Percentiles rank a stretch among this genome's conserved stretches.
Evolutionary conservation across 176 grass and related monocot genomes (phyloP).

Genomic region (Canna indica): DNA sequence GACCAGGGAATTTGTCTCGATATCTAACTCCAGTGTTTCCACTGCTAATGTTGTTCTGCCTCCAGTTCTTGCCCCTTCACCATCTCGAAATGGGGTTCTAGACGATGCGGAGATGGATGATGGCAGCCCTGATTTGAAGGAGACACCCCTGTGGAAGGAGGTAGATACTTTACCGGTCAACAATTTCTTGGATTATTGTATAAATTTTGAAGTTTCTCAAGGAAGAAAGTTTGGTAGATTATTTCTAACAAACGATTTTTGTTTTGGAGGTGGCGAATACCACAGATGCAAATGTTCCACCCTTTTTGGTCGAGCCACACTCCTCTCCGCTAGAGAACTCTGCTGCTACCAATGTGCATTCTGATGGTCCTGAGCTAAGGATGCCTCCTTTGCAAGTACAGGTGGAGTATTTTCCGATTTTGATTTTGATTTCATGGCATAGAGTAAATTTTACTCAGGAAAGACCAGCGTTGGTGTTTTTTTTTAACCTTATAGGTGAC

Average conservation of each 20-base stretch:
- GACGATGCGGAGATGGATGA: conserved; percentile 39
- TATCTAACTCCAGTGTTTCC: background rate
- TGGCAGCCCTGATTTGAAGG: conserved; percentile 15
- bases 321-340: background rate
- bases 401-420: conserved; percentile 26
- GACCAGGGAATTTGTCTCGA: background rate
- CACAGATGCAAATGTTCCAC: conserved; percentile 8
- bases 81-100: conserved; percentile 34
- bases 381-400: conserved; percentile 19
- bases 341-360: conserved; percentile 1
- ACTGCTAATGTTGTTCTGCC: conserved; percentile 1
- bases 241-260: background rate
- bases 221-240: background rate
- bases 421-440: background rate
- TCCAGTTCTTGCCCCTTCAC: conserved; percentile 20
- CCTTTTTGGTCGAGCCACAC: conserved; percentile 11
- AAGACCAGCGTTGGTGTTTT: background rate
- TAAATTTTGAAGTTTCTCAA: conserved; percentile 3
- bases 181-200: background rate
- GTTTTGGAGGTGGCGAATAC: background rate
- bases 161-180: background rate
- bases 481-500: conserved; percentile 34
- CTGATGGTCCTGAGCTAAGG: background rate
- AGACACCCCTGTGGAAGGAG: background rate
- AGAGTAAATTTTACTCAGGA: conserved; percentile 4